Evolutionary conservation across 108 stramenopile species (phyloP), one percentile per base, ranked within the genome.

Genomic region (Skeletonema menzelii): DNA sequence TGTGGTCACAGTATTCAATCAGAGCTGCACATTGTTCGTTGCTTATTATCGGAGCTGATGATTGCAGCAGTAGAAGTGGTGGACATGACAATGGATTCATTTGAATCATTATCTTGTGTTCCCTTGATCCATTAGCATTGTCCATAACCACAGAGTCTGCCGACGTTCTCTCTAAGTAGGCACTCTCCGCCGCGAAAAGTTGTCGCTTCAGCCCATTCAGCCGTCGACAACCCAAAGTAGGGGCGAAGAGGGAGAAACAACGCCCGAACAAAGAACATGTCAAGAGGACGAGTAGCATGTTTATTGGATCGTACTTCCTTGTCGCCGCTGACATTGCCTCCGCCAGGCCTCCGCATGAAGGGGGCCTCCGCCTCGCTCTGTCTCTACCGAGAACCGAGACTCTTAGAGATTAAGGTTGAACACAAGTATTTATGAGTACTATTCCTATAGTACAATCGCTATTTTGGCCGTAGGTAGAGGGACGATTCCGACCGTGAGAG

Each of bases 31-130:
- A 67, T 44, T 44, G 14, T 2, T 67, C 66, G 19, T 15, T 55
- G 12, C 49, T 20, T 42, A 67, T 53, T 14, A 67, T 14, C 17
- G 66, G 66, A 27, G 28, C 17, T 11, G 66, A 67, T 14, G 66
- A 67, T 49, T 67, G 42, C 38, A 67, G 49, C 46, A 67, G 30
- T 14, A 67, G 49, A 19, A 67, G 46, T 26, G 65, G 65, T 31
- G 49, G 65, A 31, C 49, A 49, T 24, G 65, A 67, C 4, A 67
- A 42, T 42, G 65, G 65, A 22, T 3, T 31, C 65, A 67, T 67
- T 49, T 49, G 17, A 20, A 49, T 46, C n/a, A n/a, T n/a, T n/a
- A n/a, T n/a, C n/a, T n/a, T n/a, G n/a, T n/a, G n/a, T n/a, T n/a
- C n/a, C n/a, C n/a, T 49, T 59, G 58, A 5, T 26, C 15, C 34